phyloP scores from a whole-genome alignment of 805 yeast genomes.

The Starmerella potacharoeniae region DNA sequence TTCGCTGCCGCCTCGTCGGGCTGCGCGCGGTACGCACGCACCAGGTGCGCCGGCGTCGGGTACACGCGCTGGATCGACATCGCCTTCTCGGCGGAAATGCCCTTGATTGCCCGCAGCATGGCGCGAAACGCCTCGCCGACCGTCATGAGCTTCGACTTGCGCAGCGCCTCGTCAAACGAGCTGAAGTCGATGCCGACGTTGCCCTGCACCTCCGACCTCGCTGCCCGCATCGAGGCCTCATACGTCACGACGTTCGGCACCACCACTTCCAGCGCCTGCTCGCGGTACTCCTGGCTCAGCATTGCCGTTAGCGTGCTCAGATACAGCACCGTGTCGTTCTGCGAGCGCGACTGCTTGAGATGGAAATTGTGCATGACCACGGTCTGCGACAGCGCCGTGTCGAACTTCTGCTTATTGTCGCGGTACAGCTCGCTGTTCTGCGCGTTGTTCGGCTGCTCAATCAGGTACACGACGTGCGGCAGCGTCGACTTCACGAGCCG shows the following conservation, averaged over 20 bases:
- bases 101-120: conserved; percentile 69
- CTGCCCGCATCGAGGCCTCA: conserved; percentile 35
- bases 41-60: conserved; percentile 56
- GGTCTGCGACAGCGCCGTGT: conserved; percentile 64
- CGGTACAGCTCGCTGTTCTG: conserved; percentile 23
- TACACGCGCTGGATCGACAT: conserved; percentile 56
- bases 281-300: conserved; percentile 33
- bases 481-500: conserved; percentile 63
- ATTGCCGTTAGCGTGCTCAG: conserved; percentile 40
- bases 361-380: conserved; percentile 56
- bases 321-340: conserved; percentile 63
- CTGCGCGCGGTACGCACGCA: conserved; percentile 35
- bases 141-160: conserved; percentile 59
- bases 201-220: conserved; percentile 26
- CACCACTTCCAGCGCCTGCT: conserved; percentile 31
- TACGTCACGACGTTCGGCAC: conserved; percentile 42
- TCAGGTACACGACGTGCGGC: conserved; percentile 55
- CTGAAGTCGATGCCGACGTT: conserved; percentile 29
- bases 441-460: conserved; percentile 45
- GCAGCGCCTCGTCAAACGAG: conserved; percentile 54
- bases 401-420: conserved; percentile 42
- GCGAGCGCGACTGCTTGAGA: conserved; percentile 53
- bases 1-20: conserved; percentile 28
- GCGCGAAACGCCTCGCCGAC: conserved; percentile 63
- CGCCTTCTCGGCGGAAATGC: conserved; percentile 80